These are phyloP conservation scores for Physcomitrellopsis africana DNA, from an alignment of 225 moss, liverwort and hornwort species.

Conservation along the genomic window DNA sequence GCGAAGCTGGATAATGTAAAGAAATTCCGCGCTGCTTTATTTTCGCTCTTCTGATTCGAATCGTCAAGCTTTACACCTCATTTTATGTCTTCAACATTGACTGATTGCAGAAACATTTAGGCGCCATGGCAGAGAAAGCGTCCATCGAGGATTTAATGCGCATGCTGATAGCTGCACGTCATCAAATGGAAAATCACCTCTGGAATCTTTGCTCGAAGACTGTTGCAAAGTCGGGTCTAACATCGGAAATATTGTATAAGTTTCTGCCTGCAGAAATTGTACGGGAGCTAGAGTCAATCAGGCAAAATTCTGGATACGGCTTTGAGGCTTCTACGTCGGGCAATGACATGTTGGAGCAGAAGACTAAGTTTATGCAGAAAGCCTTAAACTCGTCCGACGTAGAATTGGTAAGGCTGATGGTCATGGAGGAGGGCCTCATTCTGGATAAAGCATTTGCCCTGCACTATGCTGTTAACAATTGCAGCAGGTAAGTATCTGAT, in stretches of 20 bases:
- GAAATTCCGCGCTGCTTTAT: too few relatives aligned
- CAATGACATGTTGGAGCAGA: slow-evolving; percentile 44
- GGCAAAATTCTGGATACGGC: slow-evolving; percentile 50
- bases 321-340: slow-evolving; percentile 39
- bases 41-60: neutral
- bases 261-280: slow-evolving; percentile 58
- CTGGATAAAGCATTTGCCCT: slow-evolving; percentile 67
- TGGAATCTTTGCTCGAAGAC: slow-evolving; percentile 71
- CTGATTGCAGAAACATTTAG: slow-evolving; percentile 60
- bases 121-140: slow-evolving; percentile 66
- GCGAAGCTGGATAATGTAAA: too few relatives aligned
- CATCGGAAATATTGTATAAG: slow-evolving; percentile 53
- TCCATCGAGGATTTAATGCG: slow-evolving; percentile 74
- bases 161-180: slow-evolving; percentile 59
- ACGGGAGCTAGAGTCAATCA: slow-evolving; percentile 52
- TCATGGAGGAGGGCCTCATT: slow-evolving; percentile 75
- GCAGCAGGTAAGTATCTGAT: slow-evolving; percentile 51
- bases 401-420: slow-evolving; percentile 72
- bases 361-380: slow-evolving; percentile 72
- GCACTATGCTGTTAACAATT: slow-evolving; percentile 64
- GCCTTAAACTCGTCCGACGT: slow-evolving; percentile 73
- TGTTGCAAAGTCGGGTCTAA: slow-evolving; percentile 66
- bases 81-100: neutral
- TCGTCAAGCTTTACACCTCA: neutral
- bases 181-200: slow-evolving; percentile 52